Conservation (phyloP, 352 stramenopile species). For the Blastocystis sp. region DNA sequence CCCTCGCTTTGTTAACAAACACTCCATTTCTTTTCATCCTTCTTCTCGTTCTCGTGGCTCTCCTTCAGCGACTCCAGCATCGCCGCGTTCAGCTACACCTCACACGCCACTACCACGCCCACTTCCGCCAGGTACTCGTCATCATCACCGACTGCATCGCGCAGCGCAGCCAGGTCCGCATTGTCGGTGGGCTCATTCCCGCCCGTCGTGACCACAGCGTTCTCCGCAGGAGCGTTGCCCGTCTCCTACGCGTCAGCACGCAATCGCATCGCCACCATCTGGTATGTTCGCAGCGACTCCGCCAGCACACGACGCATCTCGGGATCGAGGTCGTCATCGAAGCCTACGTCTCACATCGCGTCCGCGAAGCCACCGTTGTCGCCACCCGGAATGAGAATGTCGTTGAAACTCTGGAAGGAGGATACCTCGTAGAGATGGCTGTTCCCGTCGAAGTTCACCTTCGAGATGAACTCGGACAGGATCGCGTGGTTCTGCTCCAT, state of each 20-base stretch:
- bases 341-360: neutral
- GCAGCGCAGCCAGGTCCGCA: constrained; percentile 1
- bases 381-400: constrained; percentile 7
- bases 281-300: constrained; percentile 62
- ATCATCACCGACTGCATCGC: constrained; percentile 1
- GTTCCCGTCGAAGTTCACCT: constrained; percentile 58
- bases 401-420: constrained; percentile 38
- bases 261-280: neutral
- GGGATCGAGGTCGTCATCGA: constrained; percentile 36
- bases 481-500: constrained; percentile 30
- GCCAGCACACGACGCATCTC: constrained; percentile 55
- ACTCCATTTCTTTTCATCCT: constrained; percentile 6
- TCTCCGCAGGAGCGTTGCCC: neutral
- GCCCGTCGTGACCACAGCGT: neutral
- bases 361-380: neutral
- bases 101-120: neutral
- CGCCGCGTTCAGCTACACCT: constrained; percentile 24
- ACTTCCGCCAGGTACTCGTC: constrained; percentile 34
- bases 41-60: constrained; percentile 38
- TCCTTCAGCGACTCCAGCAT: constrained; percentile 58
- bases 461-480: constrained; percentile 38
- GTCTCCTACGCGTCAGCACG: neutral
- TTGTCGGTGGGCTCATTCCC: neutral
- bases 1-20: constrained; percentile 51
- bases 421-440: constrained; percentile 59